Base-by-base conservation (phyloP, 805 yeast species). In the Pichia scutulata region DNA sequence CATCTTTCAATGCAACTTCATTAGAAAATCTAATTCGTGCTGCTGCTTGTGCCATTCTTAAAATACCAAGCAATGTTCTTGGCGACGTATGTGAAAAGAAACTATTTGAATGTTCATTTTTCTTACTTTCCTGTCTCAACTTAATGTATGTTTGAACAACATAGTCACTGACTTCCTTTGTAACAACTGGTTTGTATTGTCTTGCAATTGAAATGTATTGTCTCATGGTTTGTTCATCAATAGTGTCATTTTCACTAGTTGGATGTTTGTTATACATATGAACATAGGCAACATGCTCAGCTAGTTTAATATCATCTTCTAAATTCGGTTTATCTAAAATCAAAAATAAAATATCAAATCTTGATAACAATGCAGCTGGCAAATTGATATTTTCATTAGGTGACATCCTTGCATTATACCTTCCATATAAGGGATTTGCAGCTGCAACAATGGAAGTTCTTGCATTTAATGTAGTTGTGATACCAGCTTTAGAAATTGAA, bases 401-500 rank as follows among this genome's bases (percentile, higher is more conserved):
- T 8, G 96, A 86, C 51, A 92, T 69, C 55, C 80, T 77, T 37
- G 96, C 86, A 68, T 93, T 92, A 70, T 93, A 93, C 55, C 98
- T 79, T 51, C 99, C 98, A 65, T 86, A 90, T 37, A 90, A 72
- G 19, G 99, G 99, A 71, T 93, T 93, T n/a, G 99, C 99, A 28
- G 99, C 99, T 0, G 99, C 99, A 55, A 93, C 70, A 53, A 93
- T 87, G 6, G 97, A 90, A 0, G 98, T 80, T 66, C 99, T 80
- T 8, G 99, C 99, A 65, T 93, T 93, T 59, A 93, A 74, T 2
- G 97, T 88, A 10, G 99, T 93, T 55, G 93, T 87, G 59, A 93
- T 93, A 58, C 99, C 99, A 4, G 99, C 99, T 69, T 93, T 93
- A 41, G 97, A 87, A 52, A 93, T 93, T 22, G 96, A 87, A 52